These are phyloP conservation scores for Candida tunisiensis DNA, from an alignment of 1,139 yeast genomes.

Conservation along the genomic window DNA sequence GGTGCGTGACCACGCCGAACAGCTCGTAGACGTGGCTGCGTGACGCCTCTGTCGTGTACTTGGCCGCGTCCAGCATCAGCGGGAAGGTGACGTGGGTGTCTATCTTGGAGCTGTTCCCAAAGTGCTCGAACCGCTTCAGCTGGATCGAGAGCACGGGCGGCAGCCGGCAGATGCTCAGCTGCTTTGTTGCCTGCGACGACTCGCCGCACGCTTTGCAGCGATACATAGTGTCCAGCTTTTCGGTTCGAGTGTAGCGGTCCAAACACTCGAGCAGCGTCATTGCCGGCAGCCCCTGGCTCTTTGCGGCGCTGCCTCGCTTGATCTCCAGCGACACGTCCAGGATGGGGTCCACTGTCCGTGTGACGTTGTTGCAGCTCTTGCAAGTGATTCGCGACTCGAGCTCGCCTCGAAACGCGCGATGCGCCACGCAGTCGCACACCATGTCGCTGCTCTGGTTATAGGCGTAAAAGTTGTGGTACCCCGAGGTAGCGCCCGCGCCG, in stretches of 20 bases:
- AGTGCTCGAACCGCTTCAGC: conserved; percentile 74
- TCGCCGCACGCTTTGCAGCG: conserved; percentile 50
- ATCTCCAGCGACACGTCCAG: conserved; percentile 72
- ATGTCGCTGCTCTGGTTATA: conserved; percentile 7
- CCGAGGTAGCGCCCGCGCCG: background rate
- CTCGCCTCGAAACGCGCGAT: conserved; percentile 61
- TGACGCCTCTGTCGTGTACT: conserved; percentile 28
- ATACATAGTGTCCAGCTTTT: conserved; percentile 58
- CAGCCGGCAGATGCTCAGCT: conserved; percentile 44
- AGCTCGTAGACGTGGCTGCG: conserved; percentile 43
- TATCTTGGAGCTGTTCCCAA: conserved; percentile 53
- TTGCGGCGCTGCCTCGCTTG: background rate
- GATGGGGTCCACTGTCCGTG: conserved; percentile 72
- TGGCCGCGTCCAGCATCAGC: conserved; percentile 47
- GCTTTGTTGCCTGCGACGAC: conserved; percentile 51
- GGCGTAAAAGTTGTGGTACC: conserved; percentile 2
- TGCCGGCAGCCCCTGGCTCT: background rate
- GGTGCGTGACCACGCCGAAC: conserved; percentile 75
- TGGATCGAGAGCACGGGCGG: conserved; percentile 77
- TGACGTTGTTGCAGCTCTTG: conserved; percentile 43
- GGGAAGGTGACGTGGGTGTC: conserved; percentile 66
- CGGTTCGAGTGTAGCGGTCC: conserved; percentile 58
- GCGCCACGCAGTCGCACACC: conserved; percentile 62
- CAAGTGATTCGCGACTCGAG: conserved; percentile 64
- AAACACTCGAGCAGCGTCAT: conserved; percentile 36